Evolutionary conservation across 2,329 filamentous ascomycete species (phyloP), one percentile per base, ranked within the genome.

Genomic region (Parascedosporium putredinis): DNA sequence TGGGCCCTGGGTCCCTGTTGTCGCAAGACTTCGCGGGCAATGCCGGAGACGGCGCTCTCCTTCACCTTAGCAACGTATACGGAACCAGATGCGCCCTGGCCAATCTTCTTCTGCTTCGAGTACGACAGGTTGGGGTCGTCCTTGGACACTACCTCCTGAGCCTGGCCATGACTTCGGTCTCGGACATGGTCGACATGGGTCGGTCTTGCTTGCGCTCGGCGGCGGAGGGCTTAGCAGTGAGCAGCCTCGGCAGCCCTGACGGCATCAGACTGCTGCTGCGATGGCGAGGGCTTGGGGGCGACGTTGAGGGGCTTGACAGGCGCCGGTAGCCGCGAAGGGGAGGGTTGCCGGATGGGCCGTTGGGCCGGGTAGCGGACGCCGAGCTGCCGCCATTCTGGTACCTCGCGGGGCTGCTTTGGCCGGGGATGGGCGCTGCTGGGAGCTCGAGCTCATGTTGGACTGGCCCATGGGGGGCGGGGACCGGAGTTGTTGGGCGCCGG

Each of bases 71-170:
- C 93, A 54, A 98, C 91, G 62, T 98, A 98, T 45, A 98, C 93
- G 20, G 91, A 97, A 51, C 93, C 93, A 54, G 93, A 98, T 50
- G 93, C 93, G 68, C 93, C 93, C 66, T 98, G 93, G 18, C 93
- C 93, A 66, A 98, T 97, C 77, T 98, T 98, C 78, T 96, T 96
- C 70, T 97, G 93, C 73, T 98, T 98, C 61, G 90, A 91, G 72
- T 98, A 98, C 22, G 90, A 95, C 56, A 95, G 74, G 59, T 94
- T 86, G 49, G 93, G 93, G 62, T 95, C 90, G 53, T 95, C 89
- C 65, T 95, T 94, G 54, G 90, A 96, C 1, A 98, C 93, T 6
- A 93, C 91, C 56, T 95, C 88, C 90, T 86, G 49, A 98, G 76
- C 63, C 89, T 93, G 56, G 88, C 84, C 93, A 98, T 98, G 51